Evolutionary conservation across 225 moss, liverwort and hornwort genomes (phyloP).

Genomic region (Climacium dendroides): DNA sequence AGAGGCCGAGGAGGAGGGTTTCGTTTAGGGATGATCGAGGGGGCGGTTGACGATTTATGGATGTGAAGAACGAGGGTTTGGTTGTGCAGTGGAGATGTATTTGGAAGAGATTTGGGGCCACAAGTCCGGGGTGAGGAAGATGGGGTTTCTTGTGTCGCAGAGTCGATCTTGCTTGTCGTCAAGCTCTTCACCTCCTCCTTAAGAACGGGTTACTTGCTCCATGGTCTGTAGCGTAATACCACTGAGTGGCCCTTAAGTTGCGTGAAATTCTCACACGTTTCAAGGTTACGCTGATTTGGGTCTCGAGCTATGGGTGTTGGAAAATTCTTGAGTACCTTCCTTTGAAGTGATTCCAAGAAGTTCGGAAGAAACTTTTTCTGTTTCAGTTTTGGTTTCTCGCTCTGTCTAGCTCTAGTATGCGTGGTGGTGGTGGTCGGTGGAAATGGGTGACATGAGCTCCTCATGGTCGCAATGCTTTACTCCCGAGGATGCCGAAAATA

Average conservation of each 20-base stretch:
- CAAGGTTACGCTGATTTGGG: neutral
- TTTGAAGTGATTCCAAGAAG: neutral
- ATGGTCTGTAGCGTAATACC: neutral
- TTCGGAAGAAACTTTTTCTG: neutral
- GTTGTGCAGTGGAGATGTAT: neutral
- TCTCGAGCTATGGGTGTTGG: neutral
- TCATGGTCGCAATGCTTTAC: neutral
- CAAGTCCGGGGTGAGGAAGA: neutral
- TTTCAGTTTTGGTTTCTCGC: neutral
- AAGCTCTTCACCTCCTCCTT: neutral
- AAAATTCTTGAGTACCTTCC: neutral
- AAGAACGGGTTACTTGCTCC: neutral
- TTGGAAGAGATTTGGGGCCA: neutral
- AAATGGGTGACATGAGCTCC: conserved; percentile 2
- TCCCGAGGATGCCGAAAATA: neutral
- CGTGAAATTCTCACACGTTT: neutral
- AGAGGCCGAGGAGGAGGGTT: neutral
- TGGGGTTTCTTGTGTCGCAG: neutral
- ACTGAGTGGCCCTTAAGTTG: neutral
- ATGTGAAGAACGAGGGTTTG: neutral
- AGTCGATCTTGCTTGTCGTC: neutral
- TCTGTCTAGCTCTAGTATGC: conserved; percentile 13
- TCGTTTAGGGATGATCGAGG: neutral
- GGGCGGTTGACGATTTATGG: neutral
- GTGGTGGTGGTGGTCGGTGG: conserved; percentile 11